Percentiles rank a stretch among this genome's conserved stretches.
These are phyloP conservation scores for Gentiana straminea DNA, from an alignment of 257 asterid genomes.

Conservation along the genomic window DNA sequence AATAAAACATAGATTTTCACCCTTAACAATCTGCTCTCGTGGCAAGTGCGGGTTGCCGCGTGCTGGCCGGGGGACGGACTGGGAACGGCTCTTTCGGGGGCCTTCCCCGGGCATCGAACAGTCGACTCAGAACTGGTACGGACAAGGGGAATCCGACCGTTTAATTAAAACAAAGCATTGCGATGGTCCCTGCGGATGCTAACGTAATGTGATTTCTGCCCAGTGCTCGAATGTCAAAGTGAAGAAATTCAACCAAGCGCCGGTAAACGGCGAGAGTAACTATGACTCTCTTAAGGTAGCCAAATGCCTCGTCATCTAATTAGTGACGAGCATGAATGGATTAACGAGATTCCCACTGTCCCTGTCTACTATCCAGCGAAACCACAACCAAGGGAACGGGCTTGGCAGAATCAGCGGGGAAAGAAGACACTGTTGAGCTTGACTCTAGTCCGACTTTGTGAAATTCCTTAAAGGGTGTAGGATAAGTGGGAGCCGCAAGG, in stretches of 20 bases:
- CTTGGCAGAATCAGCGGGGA: no score
- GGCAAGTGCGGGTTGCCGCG: not conserved
- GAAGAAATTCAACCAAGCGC: no score
- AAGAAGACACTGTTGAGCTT: no score
- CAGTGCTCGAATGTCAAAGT: no score
- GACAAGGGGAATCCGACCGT: slow-evolving; percentile 40
- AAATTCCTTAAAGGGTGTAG: slow-evolving; percentile 7
- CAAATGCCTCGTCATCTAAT: no score
- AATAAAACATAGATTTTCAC: no score
- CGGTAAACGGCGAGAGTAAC: no score
- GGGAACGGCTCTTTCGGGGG: slow-evolving; percentile 1
- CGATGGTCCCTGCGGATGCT: slow-evolving; percentile 47
- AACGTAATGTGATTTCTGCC: slow-evolving; percentile 43
- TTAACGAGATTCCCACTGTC: no score
- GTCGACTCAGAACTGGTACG: not conserved
- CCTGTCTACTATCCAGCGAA: no score
- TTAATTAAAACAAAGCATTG: slow-evolving; percentile 50
- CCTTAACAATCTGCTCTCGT: not conserved
- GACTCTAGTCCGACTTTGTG: slow-evolving; percentile 45
- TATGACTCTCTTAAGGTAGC: no score
- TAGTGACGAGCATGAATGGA: no score
- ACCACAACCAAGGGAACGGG: no score
- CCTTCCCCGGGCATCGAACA: not conserved
- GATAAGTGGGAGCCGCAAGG: slow-evolving; percentile 16
- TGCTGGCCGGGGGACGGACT: not conserved